A percentile compares a stretch with the other conserved stretches of the same genome.
These are phyloP conservation scores for Trichoderma gracile DNA, from an alignment of 2,329 filamentous ascomycete genomes.

Conservation along the genomic window DNA sequence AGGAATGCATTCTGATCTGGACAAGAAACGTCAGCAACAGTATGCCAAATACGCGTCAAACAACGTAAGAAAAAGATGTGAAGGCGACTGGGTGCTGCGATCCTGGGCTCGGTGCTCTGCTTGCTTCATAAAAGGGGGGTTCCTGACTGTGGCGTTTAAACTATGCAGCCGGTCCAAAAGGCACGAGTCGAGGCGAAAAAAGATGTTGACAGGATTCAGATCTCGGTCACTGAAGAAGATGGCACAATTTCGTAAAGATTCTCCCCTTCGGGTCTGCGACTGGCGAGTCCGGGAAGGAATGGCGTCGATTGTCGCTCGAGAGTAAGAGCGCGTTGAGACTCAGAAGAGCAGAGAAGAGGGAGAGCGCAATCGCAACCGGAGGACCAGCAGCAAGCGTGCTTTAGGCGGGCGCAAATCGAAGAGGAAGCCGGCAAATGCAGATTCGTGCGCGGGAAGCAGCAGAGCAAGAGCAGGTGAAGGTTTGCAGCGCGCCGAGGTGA, in stretches of 20 bases:
- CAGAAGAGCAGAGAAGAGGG: neutral
- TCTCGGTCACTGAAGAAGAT: neutral
- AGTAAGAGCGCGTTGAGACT: neutral
- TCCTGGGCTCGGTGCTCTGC: neutral
- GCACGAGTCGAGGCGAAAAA: conserved; percentile 28
- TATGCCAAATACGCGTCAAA: neutral
- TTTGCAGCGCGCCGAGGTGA: conserved; percentile 8
- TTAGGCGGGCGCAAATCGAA: conserved; percentile 9
- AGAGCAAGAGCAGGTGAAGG: conserved; percentile 11
- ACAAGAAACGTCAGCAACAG: conserved; percentile 13
- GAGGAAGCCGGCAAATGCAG: conserved; percentile 1
- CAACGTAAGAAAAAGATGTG: neutral
- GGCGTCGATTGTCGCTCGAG: neutral
- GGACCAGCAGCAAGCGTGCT: conserved; percentile 1
- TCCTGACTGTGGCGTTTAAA: conserved; percentile 30
- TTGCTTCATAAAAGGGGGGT: neutral
- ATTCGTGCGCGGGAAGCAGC: neutral
- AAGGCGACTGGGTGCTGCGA: neutral
- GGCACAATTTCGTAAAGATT: neutral
- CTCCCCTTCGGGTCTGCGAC: neutral
- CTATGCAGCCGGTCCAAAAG: conserved; percentile 33
- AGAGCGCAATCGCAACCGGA: conserved; percentile 5
- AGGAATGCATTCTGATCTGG: conserved; percentile 50
- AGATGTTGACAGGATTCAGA: conserved; percentile 30
- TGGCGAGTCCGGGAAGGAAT: conserved; percentile 11